These are phyloP conservation scores for Trypanosoma cruzi DNA, from an alignment of 208 protist species.

Conservation along the genomic window DNA sequence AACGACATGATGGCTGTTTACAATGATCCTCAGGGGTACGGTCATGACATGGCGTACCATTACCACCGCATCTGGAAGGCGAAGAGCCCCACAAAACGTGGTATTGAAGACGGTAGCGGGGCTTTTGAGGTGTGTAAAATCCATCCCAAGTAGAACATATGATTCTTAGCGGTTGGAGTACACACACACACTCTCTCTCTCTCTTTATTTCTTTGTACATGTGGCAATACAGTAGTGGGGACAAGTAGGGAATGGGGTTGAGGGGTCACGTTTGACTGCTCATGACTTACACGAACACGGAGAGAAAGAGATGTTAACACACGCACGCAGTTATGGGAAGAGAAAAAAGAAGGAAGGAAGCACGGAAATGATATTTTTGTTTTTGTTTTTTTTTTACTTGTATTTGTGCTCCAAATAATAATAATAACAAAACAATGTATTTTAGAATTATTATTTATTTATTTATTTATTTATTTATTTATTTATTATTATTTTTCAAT, in stretches of 20 bases:
- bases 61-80: slow-evolving; percentile 92
- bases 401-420: no score
- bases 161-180: neutral
- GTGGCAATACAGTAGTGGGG: neutral
- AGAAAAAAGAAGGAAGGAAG: neutral
- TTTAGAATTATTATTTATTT: no score
- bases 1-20: slow-evolving; percentile 93
- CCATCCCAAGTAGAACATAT: slow-evolving; percentile 51
- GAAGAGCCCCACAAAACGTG: slow-evolving; percentile 73
- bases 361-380: neutral
- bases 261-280: neutral
- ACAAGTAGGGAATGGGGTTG: neutral
- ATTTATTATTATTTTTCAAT: no score
- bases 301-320: neutral
- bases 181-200: no score
- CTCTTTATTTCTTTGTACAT: slow-evolving; percentile 8
- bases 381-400: neutral
- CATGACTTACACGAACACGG: neutral
- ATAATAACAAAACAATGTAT: no score
- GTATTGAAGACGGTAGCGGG: slow-evolving; percentile 83
- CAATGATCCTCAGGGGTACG: slow-evolving; percentile 83
- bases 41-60: slow-evolving; percentile 91
- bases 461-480: no score
- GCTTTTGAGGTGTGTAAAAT: slow-evolving; percentile 75
- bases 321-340: neutral